Evolutionary conservation across 441 rosid genomes (phyloP), one percentile per base, ranked within the genome.

Genomic region (Jatropha multifida): DNA sequence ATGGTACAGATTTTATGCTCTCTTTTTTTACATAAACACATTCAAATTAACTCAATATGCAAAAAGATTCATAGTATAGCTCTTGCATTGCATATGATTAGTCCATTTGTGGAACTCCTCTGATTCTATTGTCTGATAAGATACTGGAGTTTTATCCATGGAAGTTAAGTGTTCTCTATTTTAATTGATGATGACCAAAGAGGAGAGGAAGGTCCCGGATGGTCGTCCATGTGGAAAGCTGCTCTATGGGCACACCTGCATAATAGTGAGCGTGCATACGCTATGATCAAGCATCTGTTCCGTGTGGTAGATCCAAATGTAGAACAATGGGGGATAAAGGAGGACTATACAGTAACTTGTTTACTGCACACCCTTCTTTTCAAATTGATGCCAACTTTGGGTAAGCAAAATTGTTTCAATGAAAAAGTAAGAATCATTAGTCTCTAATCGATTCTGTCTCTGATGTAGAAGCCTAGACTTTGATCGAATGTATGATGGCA

Each of bases 141-240:
- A 23, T 23, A 23, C 23, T 23, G 23, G 23, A 23, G 23, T 23
- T 23, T 23, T 23, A 23, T 23, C 23, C 23, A 23, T 23, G 23
- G 23, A 23, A 23, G 23, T 23, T 23, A 23, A 23, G 23, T 23
- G 23, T 23, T 69, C 73, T 52, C 18, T 14, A 40, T 69, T 13
- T 69, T 52, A 23, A 23, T n/a, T 5, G 40, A 48, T 54, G 8
- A 55, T 55, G 58, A 10, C 1, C n/a, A 78, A 79, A 72, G 88
- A 95, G 98, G 99, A 78, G 98, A 87, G 85, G 94, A 90, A 4
- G 98, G 97, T 52, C 97, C 97, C 0, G 97, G 97, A 62, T 95
- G 98, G 98, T 95, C 98, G 66, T 93, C 92, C 69, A 79, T 85
- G 9, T 92, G 99, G 99, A 95, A 95, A 83, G 83, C 82, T 42